A percentile compares a stretch with the other conserved stretches of the same genome.
Evolutionary conservation across 805 yeast genomes (phyloP).

Genomic region (Teunomyces lycoperdinae): DNA sequence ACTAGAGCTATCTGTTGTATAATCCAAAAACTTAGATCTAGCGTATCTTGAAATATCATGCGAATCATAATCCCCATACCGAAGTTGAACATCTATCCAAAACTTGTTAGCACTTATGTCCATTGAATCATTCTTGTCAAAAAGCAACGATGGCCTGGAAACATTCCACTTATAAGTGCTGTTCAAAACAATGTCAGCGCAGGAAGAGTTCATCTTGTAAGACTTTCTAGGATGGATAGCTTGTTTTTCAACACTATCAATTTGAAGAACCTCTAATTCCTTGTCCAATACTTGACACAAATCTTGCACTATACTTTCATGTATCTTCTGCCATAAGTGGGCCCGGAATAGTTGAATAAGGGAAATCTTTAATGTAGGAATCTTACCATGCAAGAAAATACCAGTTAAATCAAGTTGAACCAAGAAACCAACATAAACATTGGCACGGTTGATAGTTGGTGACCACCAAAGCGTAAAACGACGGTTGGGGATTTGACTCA

Average conservation of each 20-base stretch:
- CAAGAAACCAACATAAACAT: slow-evolving; percentile 94
- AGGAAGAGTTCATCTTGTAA: slow-evolving; percentile 92
- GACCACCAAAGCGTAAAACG: slow-evolving; percentile 99
- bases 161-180: slow-evolving; percentile 82
- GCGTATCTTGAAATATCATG: slow-evolving; percentile 95
- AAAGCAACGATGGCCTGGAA: slow-evolving; percentile 73
- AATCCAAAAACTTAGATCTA: slow-evolving; percentile 88
- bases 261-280: slow-evolving; percentile 77
- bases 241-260: slow-evolving; percentile 84
- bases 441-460: slow-evolving; percentile 96
- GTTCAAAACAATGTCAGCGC: slow-evolving; percentile 82
- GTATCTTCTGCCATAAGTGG: slow-evolving; percentile 98
- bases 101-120: slow-evolving; percentile 62
- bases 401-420: slow-evolving; percentile 97
- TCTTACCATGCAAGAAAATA: slow-evolving; percentile 94
- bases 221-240: slow-evolving; percentile 97
- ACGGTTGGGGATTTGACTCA: slow-evolving; percentile 96
- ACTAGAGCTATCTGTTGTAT: slow-evolving; percentile 82
- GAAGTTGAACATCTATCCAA: slow-evolving; percentile 93
- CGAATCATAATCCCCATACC: slow-evolving; percentile 97
- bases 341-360: slow-evolving; percentile 95
- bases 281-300: slow-evolving; percentile 87
- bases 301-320: slow-evolving; percentile 92
- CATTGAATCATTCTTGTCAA: slow-evolving; percentile 65
- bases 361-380: slow-evolving; percentile 94